phyloP scores from a whole-genome alignment of 371 early-diverging fungal species.

The Umbelopsis sp. region DNA sequence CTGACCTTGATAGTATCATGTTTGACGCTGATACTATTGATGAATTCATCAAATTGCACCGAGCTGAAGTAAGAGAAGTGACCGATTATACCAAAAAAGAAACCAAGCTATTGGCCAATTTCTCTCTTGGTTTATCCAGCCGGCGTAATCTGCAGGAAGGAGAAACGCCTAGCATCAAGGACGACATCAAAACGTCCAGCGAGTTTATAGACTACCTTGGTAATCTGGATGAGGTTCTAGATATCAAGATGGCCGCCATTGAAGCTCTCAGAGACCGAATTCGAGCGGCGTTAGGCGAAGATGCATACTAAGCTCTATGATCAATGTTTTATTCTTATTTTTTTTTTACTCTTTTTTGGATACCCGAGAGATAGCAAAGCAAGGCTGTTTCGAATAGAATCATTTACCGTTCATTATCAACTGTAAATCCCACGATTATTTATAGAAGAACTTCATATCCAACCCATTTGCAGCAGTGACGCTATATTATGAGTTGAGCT shows the following conservation, averaged over 20 bases:
- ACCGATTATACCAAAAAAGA: constrained; percentile 81
- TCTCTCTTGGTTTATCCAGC: constrained; percentile 53
- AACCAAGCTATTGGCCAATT: constrained; percentile 75
- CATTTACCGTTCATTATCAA: too few relatives aligned
- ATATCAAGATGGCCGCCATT: constrained; percentile 51
- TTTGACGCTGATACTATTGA: constrained; percentile 52
- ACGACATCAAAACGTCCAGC: constrained; percentile 31
- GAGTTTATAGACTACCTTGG: constrained; percentile 51
- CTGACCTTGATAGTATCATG: constrained; percentile 17
- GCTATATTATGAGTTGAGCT: too few relatives aligned
- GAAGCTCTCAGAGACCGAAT: constrained; percentile 45
- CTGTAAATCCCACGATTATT: too few relatives aligned
- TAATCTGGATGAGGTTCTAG: constrained; percentile 56
- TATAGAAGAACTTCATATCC: too few relatives aligned
- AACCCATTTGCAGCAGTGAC: too few relatives aligned
- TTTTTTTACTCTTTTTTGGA: constrained; percentile 7
- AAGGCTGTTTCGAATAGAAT: too few relatives aligned
- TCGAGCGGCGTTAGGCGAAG: constrained; percentile 21
- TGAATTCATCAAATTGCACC: constrained; percentile 74
- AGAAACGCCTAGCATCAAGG: constrained; percentile 31
- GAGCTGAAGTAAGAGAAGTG: constrained; percentile 76
- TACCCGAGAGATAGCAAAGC: constrained; percentile 5
- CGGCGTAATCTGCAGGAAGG: constrained; percentile 32
- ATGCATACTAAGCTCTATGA: neutral
- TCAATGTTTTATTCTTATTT: neutral